A percentile compares a stretch with the other conserved stretches of the same genome.
Evolutionary conservation across 2,329 filamentous ascomycete genomes (phyloP).

Genomic region (Penicillium sumatraense): DNA sequence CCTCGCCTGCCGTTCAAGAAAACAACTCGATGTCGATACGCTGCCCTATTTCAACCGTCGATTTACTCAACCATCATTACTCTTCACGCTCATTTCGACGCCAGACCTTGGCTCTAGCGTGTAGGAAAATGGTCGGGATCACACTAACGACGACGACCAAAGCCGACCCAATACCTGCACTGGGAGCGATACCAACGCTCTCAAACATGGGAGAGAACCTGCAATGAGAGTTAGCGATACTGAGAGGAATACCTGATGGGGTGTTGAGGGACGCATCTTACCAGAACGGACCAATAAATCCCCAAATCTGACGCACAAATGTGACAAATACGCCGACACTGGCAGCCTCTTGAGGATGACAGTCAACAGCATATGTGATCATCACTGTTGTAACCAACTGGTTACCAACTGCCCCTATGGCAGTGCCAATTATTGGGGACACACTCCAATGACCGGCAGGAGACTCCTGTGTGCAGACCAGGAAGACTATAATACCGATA

Average conservation of each 20-base stretch:
- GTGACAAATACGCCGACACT: conserved; percentile 66
- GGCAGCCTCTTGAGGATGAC: conserved; percentile 59
- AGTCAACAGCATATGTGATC: conserved; percentile 65
- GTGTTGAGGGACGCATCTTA: conserved; percentile 19
- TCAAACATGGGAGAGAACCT: conserved; percentile 44
- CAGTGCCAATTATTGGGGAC: conserved; percentile 61
- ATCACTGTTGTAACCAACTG: conserved; percentile 67
- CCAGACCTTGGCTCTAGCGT: conserved; percentile 32
- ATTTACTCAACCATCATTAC: background rate
- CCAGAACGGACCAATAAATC: conserved; percentile 46
- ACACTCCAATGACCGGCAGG: conserved; percentile 56
- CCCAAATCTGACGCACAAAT: conserved; percentile 54
- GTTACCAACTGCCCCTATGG: conserved; percentile 60
- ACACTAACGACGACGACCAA: conserved; percentile 38
- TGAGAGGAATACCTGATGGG: background rate
- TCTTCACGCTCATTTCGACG: conserved; percentile 20
- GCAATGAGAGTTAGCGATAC: conserved; percentile 17
- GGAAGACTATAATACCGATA: conserved; percentile 61
- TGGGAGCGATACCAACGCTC: conserved; percentile 36
- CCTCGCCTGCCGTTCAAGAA: background rate
- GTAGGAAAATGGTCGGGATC: conserved; percentile 36
- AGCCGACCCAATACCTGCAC: conserved; percentile 35
- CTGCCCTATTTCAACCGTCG: background rate
- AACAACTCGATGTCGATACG: background rate
- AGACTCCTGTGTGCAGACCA: conserved; percentile 58